Evolutionary conservation across 75 land plant species (phyloP), one percentile per base, ranked within the genome.

Genomic region (Pinus tabuliformis): DNA sequence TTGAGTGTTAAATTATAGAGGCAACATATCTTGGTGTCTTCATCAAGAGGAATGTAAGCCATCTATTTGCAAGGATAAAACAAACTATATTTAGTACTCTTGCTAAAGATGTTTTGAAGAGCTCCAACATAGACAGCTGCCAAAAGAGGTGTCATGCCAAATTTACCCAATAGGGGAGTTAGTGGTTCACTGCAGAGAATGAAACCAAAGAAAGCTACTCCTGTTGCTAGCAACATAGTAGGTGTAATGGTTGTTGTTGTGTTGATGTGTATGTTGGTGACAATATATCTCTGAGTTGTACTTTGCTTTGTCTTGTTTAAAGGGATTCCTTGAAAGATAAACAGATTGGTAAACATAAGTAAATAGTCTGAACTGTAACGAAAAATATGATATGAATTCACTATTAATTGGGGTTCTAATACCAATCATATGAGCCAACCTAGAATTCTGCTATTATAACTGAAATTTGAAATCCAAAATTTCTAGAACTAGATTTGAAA

Each of bases 41-140:
- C 99, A 76, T 97, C 99, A 74, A 97, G 77, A 56, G 99, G 99
- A 78, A 97, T 97, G 61, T 97, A 97, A 9, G 99, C 98, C 99
- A 97, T 97, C 78, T 97, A 98, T 66, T 97, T 97, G 91, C 99
- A 97, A 62, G 99, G 99, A 70, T 97, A 98, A 81, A 97, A 97
- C 30, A 97, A 84, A 62, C 98, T 97, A 86, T 97, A 97, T 80
- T 97, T 97, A 13, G 98, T 93, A 83, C 98, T 95, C 87, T 97
- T 97, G 79, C 99, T 97, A 86, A 97, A 97, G 49, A 97, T 97
- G 75, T 97, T 97, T 76, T 97, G 98, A 71, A 97, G 54, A 56
- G 99, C 98, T 56, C 99, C 98, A 18, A 97, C 95, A 82, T 92
- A 97, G 14, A 95, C 99, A 59, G 98, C 98, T 70, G 98, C 99